Base-by-base conservation (phyloP, 371 early-diverging fungal species). In the Actinomucor elegans region DNA sequence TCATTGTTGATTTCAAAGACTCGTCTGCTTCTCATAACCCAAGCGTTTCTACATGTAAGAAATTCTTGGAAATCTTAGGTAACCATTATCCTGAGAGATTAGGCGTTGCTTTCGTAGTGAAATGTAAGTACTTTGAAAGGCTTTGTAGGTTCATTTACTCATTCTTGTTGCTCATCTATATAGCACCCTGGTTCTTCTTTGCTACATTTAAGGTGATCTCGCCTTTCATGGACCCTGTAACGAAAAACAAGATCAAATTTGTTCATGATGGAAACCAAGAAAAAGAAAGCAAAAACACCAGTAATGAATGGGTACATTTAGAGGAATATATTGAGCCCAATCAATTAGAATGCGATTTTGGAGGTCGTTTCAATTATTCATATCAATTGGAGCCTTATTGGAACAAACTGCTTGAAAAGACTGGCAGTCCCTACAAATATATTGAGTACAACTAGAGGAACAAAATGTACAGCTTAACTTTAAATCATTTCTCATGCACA, bases 151-250 rank as follows among this genome's bases (percentile, higher is more conserved):
- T n/a, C n/a, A 4, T 12, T 24, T 23, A n/a, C 21, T 4, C 3
- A 17, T 32, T 24, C 28, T 15, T 38, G 12, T 27, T 35, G n/a
- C 10, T 50, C 7, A 36, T 12, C 32, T 15, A 9, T 47, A 28
- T 55, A 85, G 92, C 96, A 23, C 92, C 93, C n/a, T 90, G 90
- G 85, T 88, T 91, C 64, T 91, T 96, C 57, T 85, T 85, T 69
- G 78, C 84, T 32, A 87, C 91, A 23, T 92, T 88, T 57, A 86
- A 84, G 61, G 24, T 93, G 18, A 79, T 96, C 26, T 81, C 88
- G 5, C 94, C 94, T 1, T 94, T 94, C 56, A 80, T 96, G 58
- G 94, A 96, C 64, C 93, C 94, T 9, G 90, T 94, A 34, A 94
- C 96, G n/a, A 85, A 83, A 43, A 68, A 72, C 18, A 96, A 95